Base-by-base conservation (phyloP, 257 asterid genomes). In the Petunia secreta region DNA sequence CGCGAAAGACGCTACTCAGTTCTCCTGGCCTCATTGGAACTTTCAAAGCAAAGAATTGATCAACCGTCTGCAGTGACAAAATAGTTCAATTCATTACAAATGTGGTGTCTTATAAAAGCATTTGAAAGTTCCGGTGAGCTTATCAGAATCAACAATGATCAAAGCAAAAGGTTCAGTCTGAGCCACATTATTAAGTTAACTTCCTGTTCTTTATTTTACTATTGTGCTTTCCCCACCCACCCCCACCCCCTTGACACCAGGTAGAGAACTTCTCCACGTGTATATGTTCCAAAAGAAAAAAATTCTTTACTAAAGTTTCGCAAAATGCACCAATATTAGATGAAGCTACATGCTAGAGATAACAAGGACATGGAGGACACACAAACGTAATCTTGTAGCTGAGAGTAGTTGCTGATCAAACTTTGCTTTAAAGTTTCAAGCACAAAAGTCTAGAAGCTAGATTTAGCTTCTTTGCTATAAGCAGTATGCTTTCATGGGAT, bases 1-100 rank as follows among this genome's bases (percentile, higher is more conserved):
- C 97, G 80, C 96, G 95, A 79, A 94, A 83, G 79, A 95, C 97
- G 88, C 97, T 91, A 84, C 88, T 89, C 83, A 95, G 88, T 86
- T 95, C 99, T 52, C 92, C 91, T 59, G 89, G 86, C 86, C 98
- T 92, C 98, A 95, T 92, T 80, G 98, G 99, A 86, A 95, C 98
- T 69, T 88, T 88, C 79, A 95, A 91, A 88, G 91, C 94, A 85
- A 93, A 95, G 89, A 95, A 91, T 53, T 95, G 99, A 89, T 95
- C 97, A 77, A 95, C 98, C 60, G 99, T 95, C 99, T 95, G 98
- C 89, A 87, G 84, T 66, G 83, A 67, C 50, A 83, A 84, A 84
- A 83, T 14, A 36, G 60, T 63, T 63, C 44, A 78, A 37, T 44
- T 62, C 59, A 43, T 78, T 8, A 63, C 52, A 68, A 80, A 41